Conservation (phyloP, 345 rosid species). For the Litchi chinensis region DNA sequence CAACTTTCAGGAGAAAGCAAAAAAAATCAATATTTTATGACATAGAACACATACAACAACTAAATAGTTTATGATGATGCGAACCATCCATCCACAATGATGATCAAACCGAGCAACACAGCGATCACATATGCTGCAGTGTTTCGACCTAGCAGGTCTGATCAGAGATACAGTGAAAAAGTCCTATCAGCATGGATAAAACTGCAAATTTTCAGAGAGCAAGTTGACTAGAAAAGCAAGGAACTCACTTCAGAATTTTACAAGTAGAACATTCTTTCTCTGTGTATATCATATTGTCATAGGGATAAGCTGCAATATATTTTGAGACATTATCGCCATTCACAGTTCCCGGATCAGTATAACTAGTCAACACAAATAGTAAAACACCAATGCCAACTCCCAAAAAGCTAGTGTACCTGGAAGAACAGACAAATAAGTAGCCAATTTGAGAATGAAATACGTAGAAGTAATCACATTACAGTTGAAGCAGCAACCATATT, state of each 20-base stretch:
- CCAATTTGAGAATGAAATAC: not conserved
- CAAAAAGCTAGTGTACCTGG: conserved; percentile 72
- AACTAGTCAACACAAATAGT: conserved; percentile 78
- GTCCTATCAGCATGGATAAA: conserved; percentile 2
- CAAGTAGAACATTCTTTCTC: conserved; percentile 88
- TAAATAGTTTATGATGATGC: conserved; percentile 23
- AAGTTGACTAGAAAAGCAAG: not conserved
- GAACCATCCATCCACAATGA: conserved; percentile 99
- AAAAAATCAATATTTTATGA: not conserved
- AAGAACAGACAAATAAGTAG: conserved; percentile 24
- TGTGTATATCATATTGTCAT: conserved; percentile 68
- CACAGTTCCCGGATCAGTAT: conserved; percentile 90
- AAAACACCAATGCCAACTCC: conserved; percentile 73
- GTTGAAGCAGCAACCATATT: not conserved
- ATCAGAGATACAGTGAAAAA: conserved; percentile 28
- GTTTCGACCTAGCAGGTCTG: conserved; percentile 98
- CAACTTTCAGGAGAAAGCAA: conserved; percentile 10
- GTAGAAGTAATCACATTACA: not conserved
- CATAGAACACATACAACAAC: not conserved
- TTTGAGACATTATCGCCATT: conserved; percentile 62
- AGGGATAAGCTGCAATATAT: conserved; percentile 76
- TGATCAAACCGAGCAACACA: conserved; percentile 98
- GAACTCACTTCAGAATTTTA: conserved; percentile 75
- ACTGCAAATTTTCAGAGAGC: not conserved
- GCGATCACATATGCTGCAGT: conserved; percentile 86